Evolutionary conservation across 2,329 filamentous ascomycete species (phyloP), one percentile per base, ranked within the genome.

Genomic region (Monilinia aucupariae): DNA sequence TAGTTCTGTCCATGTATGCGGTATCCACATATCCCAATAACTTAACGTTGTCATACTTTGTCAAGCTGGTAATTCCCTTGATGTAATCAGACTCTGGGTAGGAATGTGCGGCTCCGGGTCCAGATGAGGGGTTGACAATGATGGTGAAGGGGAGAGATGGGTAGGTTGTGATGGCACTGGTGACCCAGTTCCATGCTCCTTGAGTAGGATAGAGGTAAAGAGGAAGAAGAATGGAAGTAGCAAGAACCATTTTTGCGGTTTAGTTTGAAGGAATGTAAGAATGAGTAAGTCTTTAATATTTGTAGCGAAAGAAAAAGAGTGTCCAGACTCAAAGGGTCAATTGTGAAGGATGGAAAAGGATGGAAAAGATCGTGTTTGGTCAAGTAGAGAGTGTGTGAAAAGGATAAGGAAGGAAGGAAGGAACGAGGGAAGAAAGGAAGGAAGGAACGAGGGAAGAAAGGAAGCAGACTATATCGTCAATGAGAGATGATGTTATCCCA

Each of bases 11-110:
- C 54, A 59, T 59, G 3, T 52, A 63, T 51, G 1, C 20, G 5
- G 61, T 63, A 45, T 63, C 54, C 4, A 59, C 47, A 22, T 63
- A 63, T n/a, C 61, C 61, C 10, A 63, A 30, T 5, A 63, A 51
- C 4, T 63, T 63, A 4, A 60, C 61, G 5, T 63, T 63, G 4
- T 37, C 27, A 39, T 52, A 32, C 22, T 25, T n/a, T 2, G 47
- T 63, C 39, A 63, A 48, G 13, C 15, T 52, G 6, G n/a, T 22
- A 15, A 63, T 47, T 0, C 45, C 61, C 7, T 27, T 1, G 4
- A 63, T 63, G 17, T 52, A 63, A 3, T n/a, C 55, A 27, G 27
- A 5, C 9, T 34, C 54, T 4, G 54, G 61, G 12, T 53, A 63
- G 1, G 15, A 17, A 37, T 59, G 30, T 1, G 22, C 3, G 4